A percentile compares a stretch with the other conserved stretches of the same genome.
Evolutionary conservation across 345 rosid genomes (phyloP).

Genomic region (Cardamine resedifolia): DNA sequence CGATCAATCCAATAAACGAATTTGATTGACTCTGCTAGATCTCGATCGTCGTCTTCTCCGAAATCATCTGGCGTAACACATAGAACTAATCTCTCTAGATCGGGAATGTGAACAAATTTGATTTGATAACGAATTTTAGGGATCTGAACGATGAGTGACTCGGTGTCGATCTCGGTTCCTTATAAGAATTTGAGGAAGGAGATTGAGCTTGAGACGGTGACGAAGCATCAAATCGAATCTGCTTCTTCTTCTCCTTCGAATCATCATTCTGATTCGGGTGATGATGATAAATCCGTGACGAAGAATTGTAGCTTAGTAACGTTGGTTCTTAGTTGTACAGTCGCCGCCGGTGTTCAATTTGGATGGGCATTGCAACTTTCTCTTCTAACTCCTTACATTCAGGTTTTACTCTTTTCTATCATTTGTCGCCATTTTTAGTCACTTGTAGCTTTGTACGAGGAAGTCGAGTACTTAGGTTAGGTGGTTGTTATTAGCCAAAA

Average conservation of each 20-base stretch:
- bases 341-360: slow-evolving; percentile 94
- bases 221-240: slow-evolving; percentile 40
- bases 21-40: slow-evolving; percentile 35
- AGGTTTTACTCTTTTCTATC: slow-evolving; percentile 44
- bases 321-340: slow-evolving; percentile 79
- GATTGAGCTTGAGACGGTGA: slow-evolving; percentile 68
- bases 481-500: neutral
- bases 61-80: neutral
- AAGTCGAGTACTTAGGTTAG: neutral
- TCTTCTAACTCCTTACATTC: slow-evolving; percentile 90
- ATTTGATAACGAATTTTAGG: slow-evolving; percentile 13
- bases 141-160: slow-evolving; percentile 40
- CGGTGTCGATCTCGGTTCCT: slow-evolving; percentile 49
- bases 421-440: neutral
- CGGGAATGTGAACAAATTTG: slow-evolving; percentile 16
- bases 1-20: slow-evolving; percentile 27
- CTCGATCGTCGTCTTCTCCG: slow-evolving; percentile 39
- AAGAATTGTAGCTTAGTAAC: slow-evolving; percentile 52
- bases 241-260: slow-evolving; percentile 39
- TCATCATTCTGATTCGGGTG: slow-evolving; percentile 32
- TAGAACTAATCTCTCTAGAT: neutral
- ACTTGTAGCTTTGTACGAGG: slow-evolving; percentile 6
- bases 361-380: slow-evolving; percentile 99
- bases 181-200: slow-evolving; percentile 79
- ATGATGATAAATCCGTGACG: slow-evolving; percentile 27